phyloP scores from a whole-genome alignment of 805 yeast genomes.

The Teunomyces cretensis region DNA sequence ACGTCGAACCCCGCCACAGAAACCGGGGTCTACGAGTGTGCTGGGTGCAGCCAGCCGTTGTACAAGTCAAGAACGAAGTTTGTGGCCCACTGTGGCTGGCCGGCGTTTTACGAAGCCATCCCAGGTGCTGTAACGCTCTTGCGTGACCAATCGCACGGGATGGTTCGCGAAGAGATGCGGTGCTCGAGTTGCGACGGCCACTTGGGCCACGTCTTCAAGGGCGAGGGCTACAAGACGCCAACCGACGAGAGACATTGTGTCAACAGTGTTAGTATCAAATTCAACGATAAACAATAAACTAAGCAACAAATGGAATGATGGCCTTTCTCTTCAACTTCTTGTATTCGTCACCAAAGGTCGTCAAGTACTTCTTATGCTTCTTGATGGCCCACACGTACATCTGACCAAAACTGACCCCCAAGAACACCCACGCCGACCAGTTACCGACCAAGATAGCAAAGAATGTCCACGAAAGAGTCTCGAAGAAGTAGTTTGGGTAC shows the following conservation, averaged over 20 bases:
- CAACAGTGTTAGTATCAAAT: constrained; percentile 78
- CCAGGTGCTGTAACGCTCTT: constrained; percentile 71
- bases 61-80: constrained; percentile 82
- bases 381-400: constrained; percentile 92
- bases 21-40: constrained; percentile 76
- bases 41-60: constrained; percentile 78
- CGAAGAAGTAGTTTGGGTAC: constrained; percentile 95
- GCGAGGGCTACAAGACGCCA: constrained; percentile 88
- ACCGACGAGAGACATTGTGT: constrained; percentile 95
- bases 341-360: constrained; percentile 74
- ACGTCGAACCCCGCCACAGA: constrained; percentile 47
- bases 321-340: constrained; percentile 73
- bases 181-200: constrained; percentile 92
- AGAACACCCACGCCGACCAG: constrained; percentile 72
- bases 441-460: constrained; percentile 74
- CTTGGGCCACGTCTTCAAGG: constrained; percentile 90
- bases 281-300: constrained; percentile 25
- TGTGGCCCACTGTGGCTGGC: constrained; percentile 96
- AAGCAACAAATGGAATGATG: constrained; percentile 72
- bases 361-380: constrained; percentile 69
- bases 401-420: constrained; percentile 68
- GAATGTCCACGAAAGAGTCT: constrained; percentile 70
- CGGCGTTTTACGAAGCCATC: constrained; percentile 87
- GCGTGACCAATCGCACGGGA: constrained; percentile 67
- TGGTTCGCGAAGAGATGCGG: constrained; percentile 84